Conservation (phyloP, 192 early-diverging fungal genomes). For the Gamsiella multidivaricata region DNA sequence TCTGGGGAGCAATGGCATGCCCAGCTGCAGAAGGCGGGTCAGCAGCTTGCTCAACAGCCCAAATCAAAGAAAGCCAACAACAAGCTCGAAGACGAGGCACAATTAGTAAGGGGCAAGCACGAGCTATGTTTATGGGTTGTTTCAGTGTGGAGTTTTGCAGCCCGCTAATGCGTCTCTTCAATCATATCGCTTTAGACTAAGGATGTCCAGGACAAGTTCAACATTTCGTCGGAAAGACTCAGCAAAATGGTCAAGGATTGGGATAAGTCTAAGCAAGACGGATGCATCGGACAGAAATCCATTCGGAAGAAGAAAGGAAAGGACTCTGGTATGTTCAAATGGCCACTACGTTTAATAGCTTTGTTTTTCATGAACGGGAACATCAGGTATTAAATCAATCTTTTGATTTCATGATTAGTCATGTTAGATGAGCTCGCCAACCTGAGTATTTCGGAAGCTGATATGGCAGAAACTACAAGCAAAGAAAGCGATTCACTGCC, state of each 20-base stretch:
- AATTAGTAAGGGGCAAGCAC: constrained; percentile 50
- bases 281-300: constrained; percentile 11
- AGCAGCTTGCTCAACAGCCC: constrained; percentile 9
- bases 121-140: not conserved
- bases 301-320: constrained; percentile 39
- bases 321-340: constrained; percentile 32
- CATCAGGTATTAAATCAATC: no score
- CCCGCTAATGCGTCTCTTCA: no score
- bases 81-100: constrained; percentile 53
- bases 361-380: no score
- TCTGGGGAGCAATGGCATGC: constrained; percentile 39
- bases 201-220: constrained; percentile 64
- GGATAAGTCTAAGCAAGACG: constrained; percentile 40
- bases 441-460: constrained; percentile 15
- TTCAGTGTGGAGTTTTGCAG: no score
- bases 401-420: no score
- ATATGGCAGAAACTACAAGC: constrained; percentile 1
- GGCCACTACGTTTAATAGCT: no score
- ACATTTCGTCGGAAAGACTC: constrained; percentile 59
- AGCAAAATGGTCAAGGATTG: constrained; percentile 61
- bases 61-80: constrained; percentile 14
- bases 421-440: constrained; percentile 34
- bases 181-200: no score
- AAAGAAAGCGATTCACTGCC: not conserved
- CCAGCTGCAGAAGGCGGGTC: constrained; percentile 27